phyloP scores from a whole-genome alignment of 139 green algal genomes.

The Chlorokybus atmophyticus region DNA sequence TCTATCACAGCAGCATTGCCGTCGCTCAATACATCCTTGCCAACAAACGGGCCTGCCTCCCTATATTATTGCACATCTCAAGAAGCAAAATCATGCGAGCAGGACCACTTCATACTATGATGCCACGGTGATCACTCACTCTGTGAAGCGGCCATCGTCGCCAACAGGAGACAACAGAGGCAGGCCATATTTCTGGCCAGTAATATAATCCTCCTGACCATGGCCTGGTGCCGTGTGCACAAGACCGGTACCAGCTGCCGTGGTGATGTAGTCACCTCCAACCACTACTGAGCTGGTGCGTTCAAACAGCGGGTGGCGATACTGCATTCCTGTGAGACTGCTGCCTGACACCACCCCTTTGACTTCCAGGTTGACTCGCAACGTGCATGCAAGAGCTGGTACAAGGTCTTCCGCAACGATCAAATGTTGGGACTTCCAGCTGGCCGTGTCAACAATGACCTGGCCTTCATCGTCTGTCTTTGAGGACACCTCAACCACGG shows the following conservation, averaged over 20 bases:
- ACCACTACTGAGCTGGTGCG: constrained; percentile 65
- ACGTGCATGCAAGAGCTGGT: constrained; percentile 47
- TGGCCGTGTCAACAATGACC: background rate
- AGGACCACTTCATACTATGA: too few relatives aligned
- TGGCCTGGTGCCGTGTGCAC: constrained; percentile 95
- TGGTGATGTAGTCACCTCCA: constrained; percentile 98
- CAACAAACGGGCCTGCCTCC: constrained; percentile 45
- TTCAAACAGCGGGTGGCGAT: constrained; percentile 81
- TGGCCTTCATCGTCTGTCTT: constrained; percentile 4
- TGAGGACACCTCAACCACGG: constrained; percentile 56
- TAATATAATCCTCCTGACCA: constrained; percentile 75
- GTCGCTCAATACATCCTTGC: constrained; percentile 65
- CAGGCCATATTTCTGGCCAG: constrained; percentile 67
- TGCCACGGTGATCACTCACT: too few relatives aligned
- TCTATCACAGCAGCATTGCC: constrained; percentile 73
- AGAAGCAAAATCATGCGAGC: too few relatives aligned
- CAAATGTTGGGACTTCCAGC: constrained; percentile 10
- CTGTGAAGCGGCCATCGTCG: constrained; percentile 83
- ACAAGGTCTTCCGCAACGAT: constrained; percentile 64
- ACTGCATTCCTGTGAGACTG: constrained; percentile 62
- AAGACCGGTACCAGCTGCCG: constrained; percentile 85
- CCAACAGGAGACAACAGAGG: constrained; percentile 87
- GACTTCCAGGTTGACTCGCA: constrained; percentile 36
- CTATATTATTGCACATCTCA: too few relatives aligned
- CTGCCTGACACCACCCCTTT: constrained; percentile 47